Base-by-base conservation (phyloP, 345 rosid genomes). In the Clausena lansium region DNA sequence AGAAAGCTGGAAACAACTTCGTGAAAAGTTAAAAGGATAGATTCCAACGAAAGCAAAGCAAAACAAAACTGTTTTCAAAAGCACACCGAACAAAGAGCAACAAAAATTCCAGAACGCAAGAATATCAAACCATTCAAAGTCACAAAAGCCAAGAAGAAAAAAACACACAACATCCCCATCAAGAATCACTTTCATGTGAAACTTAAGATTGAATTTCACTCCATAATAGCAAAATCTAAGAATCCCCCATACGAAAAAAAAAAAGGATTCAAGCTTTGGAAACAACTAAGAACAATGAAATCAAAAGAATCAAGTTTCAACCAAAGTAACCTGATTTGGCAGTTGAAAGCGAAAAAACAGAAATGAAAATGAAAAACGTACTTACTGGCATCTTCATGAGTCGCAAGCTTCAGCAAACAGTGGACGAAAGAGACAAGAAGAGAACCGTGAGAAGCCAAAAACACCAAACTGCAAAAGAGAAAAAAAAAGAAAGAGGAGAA, bases 341-440 rank as follows among this genome's bases (percentile, higher is more conserved):
- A 70, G 52, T 30, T 39, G 54, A 7, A 60, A 35, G 15, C 47
- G 14, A 2, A 78, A 5, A 52, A 22, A n/a, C 79, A 79, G 77
- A 70, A 78, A 52, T 3, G 66, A 55, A 33, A 67, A 71, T 36
- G 83, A 80, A 87, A 84, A 88, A 93, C 99, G 93, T 95, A 95
- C 99, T 95, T 95, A 95, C 99, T 92, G 93, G 99, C 97, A 93
- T 91, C 97, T 91, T 92, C 97, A 83, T 91, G 86, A 78, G 87
- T 87, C 85, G 84, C 79, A 73, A 45, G 84, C 85, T 85, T 80
- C 82, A 71, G 81, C 58, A 59, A 45, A 75, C 66, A 66, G 77
- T 78, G 47, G 24, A 77, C 62, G 27, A 64, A 63, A 69, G 69
- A 66, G 76, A 59, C 55, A 27, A 72, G 45, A 61, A 77, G 32